Evolutionary conservation across 2,329 filamentous ascomycete species (phyloP).

Genomic region (Arachnopeziza araneosa): DNA sequence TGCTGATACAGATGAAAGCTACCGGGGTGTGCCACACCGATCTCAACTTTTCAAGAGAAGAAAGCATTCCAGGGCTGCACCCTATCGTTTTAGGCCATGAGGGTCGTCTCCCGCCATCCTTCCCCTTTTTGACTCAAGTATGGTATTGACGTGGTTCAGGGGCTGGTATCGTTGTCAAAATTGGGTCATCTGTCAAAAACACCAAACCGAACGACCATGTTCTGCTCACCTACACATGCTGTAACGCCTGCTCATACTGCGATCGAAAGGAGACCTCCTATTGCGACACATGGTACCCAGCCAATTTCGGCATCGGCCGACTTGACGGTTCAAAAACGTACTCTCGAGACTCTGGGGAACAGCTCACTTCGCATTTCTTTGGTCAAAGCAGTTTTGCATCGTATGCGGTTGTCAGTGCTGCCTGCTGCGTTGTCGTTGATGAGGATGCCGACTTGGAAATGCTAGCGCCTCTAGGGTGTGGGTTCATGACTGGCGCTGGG

Average conservation of each 20-base stretch:
- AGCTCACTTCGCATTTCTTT: conserved; percentile 30
- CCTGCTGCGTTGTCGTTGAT: not conserved
- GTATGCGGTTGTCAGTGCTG: conserved; percentile 14
- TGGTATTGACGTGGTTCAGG: conserved; percentile 5
- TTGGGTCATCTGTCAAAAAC: conserved; percentile 13
- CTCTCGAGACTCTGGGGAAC: conserved; percentile 7
- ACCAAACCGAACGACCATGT: conserved; percentile 23
- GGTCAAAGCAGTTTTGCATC: conserved; percentile 30
- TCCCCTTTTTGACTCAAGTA: not conserved
- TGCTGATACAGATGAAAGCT: conserved; percentile 33
- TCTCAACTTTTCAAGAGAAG: conserved; percentile 8
- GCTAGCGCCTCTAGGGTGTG: conserved; percentile 38
- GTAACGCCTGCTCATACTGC: conserved; percentile 31
- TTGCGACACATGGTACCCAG: conserved; percentile 22
- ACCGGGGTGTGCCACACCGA: conserved; percentile 31
- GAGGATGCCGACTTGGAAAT: not conserved
- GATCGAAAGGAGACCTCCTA: conserved; percentile 23
- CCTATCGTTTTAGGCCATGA: conserved; percentile 30
- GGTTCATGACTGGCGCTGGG: conserved; percentile 39
- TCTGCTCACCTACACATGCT: conserved; percentile 32
- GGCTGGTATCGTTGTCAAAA: conserved; percentile 15
- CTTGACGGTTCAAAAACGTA: conserved; percentile 17
- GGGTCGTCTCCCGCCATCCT: conserved; percentile 10
- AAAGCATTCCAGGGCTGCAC: conserved; percentile 15
- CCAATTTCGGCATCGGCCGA: conserved; percentile 24